phyloP scores from a whole-genome alignment of 2,329 filamentous ascomycete species.

The Arthroderma sp. region DNA sequence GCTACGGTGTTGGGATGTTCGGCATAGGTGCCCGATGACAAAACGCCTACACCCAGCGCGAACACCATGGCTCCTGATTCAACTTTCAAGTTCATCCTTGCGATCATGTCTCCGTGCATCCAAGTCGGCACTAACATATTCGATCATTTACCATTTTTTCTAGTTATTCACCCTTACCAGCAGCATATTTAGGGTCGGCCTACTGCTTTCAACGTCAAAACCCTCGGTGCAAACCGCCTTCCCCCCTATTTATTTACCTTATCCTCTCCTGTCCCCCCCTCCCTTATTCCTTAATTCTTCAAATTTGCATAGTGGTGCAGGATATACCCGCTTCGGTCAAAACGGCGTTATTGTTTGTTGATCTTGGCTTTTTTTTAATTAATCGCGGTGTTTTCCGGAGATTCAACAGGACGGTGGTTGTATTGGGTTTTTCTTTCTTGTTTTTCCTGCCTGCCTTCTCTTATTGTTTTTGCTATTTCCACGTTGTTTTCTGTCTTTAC shows the following conservation, averaged over 20 bases:
- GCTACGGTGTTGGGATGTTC: constrained; percentile 36
- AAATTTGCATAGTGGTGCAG: constrained; percentile 36
- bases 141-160: constrained; percentile 1
- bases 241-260: background rate
- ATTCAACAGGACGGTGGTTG: constrained; percentile 5
- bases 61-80: constrained; percentile 12
- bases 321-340: constrained; percentile 35
- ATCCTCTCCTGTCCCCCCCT: constrained; percentile 10
- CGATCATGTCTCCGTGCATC: background rate
- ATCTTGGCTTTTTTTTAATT: background rate
- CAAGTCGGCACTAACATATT: background rate
- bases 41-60: constrained; percentile 11
- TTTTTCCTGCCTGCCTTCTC: constrained; percentile 4
- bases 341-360: constrained; percentile 12
- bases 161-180: background rate
- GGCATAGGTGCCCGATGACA: constrained; percentile 34
- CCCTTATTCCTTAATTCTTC: constrained; percentile 14
- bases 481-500: background rate
- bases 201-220: background rate
- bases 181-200: background rate
- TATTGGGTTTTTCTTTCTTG: constrained; percentile 4
- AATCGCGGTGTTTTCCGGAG: background rate
- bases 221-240: constrained; percentile 17
- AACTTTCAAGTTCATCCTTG: constrained; percentile 11
- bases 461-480: background rate